Base-by-base conservation (phyloP, 768 basidiomycete genomes). In the Trametes coccinea region DNA sequence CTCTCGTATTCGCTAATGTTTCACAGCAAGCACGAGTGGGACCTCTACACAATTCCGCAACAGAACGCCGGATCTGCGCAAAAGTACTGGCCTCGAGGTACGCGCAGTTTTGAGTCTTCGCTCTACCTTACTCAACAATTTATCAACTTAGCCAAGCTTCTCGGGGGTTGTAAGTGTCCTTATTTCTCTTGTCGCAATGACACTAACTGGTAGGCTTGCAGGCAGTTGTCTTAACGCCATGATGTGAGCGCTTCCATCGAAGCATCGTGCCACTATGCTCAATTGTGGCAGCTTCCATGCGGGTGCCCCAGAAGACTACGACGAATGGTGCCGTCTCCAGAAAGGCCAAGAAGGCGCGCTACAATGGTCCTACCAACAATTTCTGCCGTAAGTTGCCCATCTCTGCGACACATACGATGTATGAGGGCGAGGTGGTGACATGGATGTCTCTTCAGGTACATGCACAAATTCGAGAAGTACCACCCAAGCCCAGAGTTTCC, bases 11-110 rank as follows among this genome's bases (percentile, higher is more conserved):
- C 37, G 6, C 29, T 70, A 8, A 68, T 89, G 13, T 82, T 83
- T 59, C 71, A 73, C 53, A 71, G 78, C 3, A 75, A 77, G 46
- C 78, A 83, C 69, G 82, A 84, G 33, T 88, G 82, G 68, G 70
- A 78, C 37, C 60, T 90, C 30, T 78, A 73, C 61, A 89, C 89
- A 0, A 82, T 82, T 17, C 81, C 84, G 0, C 88, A 89, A 66
- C 60, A 65, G 5, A 72, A 80, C 61, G 82, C 83, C 2, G 76
- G 74, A 37, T 78, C 79, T 17, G 76, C 75, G 67, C 76, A 73
- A 61, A 76, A 79, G 40, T 86, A 77, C 57, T 90, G 86, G 84
- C 89, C 89, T 0, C 76, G 89, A 75, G 89, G 88, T 87, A 40
- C 8, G 40, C 2, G 27, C n/a, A 3, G 30, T 16, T 50, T 14